These are phyloP conservation scores for Colletotrichum nymphaeae DNA, from an alignment of 2,329 filamentous ascomycete genomes.

Conservation along the genomic window DNA sequence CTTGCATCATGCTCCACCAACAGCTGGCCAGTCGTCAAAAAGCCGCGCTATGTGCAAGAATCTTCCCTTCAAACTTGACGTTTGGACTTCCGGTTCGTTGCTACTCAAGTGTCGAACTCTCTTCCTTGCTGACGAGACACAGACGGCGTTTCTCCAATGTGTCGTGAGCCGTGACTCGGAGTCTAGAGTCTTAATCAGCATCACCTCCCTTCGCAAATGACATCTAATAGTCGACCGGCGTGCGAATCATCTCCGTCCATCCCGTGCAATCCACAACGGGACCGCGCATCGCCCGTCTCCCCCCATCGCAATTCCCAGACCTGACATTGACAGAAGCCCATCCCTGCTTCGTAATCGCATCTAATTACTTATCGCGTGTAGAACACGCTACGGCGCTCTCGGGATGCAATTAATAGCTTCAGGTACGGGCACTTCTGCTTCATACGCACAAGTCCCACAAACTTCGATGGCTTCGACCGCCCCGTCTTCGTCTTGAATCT, in stretches of 20 bases:
- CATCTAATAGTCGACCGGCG: not conserved
- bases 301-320: conserved; percentile 14
- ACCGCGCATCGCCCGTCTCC: conserved; percentile 17
- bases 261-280: conserved; percentile 31
- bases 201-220: conserved; percentile 24
- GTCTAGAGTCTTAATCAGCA: conserved; percentile 8
- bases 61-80: not conserved
- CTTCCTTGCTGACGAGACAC: conserved; percentile 21
- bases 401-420: conserved; percentile 10
- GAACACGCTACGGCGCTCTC: not conserved
- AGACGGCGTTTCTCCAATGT: conserved; percentile 6
- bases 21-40: not conserved
- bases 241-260: conserved; percentile 32
- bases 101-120: not conserved
- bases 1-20: conserved; percentile 6
- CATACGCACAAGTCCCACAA: not conserved
- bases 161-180: conserved; percentile 4
- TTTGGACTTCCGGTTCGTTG: not conserved
- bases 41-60: not conserved
- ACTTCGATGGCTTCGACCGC: not conserved
- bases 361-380: not conserved
- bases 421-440: not conserved
- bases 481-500: not conserved
- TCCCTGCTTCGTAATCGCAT: conserved; percentile 26
- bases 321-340: conserved; percentile 17